Conservation (phyloP, 1,284 basidiomycete genomes). For the Marasmius tenuissimus region DNA sequence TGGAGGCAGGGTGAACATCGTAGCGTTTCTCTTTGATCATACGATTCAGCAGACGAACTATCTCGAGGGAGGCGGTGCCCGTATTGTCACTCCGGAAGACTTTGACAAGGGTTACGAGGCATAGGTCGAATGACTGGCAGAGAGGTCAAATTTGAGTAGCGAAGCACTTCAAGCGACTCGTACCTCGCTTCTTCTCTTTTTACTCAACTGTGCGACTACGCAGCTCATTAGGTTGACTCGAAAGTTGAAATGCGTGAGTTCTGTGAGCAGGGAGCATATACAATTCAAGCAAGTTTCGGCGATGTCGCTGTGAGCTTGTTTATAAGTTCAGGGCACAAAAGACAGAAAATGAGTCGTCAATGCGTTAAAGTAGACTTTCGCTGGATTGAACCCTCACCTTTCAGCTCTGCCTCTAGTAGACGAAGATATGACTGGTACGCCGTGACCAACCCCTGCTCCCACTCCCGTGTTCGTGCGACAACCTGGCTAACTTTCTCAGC, state of each 20-base stretch:
- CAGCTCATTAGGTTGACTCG: slow-evolving; percentile 89
- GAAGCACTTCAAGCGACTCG: slow-evolving; percentile 23
- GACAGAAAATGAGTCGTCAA: neutral
- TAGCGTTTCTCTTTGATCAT: slow-evolving; percentile 96
- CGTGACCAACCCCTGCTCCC: slow-evolving; percentile 92
- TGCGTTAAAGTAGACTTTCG: neutral
- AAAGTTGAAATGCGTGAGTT: slow-evolving; percentile 97
- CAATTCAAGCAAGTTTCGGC: slow-evolving; percentile 75
- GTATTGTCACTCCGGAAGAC: slow-evolving; percentile 83
- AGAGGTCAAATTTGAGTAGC: slow-evolving; percentile 1
- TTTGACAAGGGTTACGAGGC: slow-evolving; percentile 76
- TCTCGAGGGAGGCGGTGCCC: slow-evolving; percentile 82
- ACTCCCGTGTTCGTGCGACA: slow-evolving; percentile 88
- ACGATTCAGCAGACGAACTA: slow-evolving; percentile 89
- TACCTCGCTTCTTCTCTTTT: slow-evolving; percentile 86
- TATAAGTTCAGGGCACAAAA: slow-evolving; percentile 20
- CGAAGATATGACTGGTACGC: slow-evolving; percentile 91
- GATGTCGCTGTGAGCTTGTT: slow-evolving; percentile 70
- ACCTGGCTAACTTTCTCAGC: slow-evolving; percentile 94
- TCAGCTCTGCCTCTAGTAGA: slow-evolving; percentile 82
- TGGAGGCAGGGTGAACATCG: slow-evolving; percentile 86
- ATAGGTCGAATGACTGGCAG: slow-evolving; percentile 73
- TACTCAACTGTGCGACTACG: slow-evolving; percentile 83
- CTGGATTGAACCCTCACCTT: slow-evolving; percentile 52
- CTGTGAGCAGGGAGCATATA: slow-evolving; percentile 83